These are phyloP conservation scores for Wickerhamomyces bisporus DNA, from an alignment of 805 yeast species.

Conservation along the genomic window DNA sequence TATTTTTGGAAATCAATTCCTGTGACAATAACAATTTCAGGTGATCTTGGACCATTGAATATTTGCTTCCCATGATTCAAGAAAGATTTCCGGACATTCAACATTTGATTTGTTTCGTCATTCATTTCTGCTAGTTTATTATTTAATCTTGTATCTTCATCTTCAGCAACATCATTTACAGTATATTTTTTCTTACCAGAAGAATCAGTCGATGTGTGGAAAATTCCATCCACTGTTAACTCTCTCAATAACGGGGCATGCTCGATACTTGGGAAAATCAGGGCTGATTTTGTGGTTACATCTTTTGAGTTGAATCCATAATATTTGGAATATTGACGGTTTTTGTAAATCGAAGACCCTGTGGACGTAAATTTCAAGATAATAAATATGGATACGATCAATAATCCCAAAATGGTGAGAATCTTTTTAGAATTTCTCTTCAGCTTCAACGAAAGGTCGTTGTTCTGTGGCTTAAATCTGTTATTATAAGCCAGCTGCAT, in stretches of 20 bases:
- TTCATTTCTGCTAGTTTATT: conserved; percentile 26
- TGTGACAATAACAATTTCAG: conserved; percentile 72
- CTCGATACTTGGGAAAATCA: conserved; percentile 72
- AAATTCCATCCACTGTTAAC: conserved; percentile 47
- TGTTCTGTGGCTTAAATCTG: conserved; percentile 24
- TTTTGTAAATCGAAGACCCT: neutral
- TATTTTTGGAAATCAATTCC: conserved; percentile 71
- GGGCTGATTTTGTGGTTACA: conserved; percentile 43
- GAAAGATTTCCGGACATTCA: conserved; percentile 49
- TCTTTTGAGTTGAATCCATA: conserved; percentile 44
- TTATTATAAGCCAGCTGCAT: conserved; percentile 25
- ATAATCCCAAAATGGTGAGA: conserved; percentile 1
- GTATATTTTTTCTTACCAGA: conserved; percentile 35
- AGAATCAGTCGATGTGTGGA: conserved; percentile 41
- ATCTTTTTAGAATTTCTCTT: conserved; percentile 14
- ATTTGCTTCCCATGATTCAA: conserved; percentile 61
- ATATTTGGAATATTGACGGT: conserved; percentile 19
- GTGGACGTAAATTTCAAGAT: neutral
- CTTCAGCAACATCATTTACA: conserved; percentile 30
- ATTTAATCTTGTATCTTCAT: conserved; percentile 33
- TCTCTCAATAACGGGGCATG: conserved; percentile 59
- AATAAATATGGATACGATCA: conserved; percentile 1
- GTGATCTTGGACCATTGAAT: conserved; percentile 36
- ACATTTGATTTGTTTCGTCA: conserved; percentile 28
- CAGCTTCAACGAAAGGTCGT: conserved; percentile 4